Evolutionary conservation across 257 asterid genomes (phyloP), one percentile per base, ranked within the genome.

Genomic region (Osmanthus fragrans): DNA sequence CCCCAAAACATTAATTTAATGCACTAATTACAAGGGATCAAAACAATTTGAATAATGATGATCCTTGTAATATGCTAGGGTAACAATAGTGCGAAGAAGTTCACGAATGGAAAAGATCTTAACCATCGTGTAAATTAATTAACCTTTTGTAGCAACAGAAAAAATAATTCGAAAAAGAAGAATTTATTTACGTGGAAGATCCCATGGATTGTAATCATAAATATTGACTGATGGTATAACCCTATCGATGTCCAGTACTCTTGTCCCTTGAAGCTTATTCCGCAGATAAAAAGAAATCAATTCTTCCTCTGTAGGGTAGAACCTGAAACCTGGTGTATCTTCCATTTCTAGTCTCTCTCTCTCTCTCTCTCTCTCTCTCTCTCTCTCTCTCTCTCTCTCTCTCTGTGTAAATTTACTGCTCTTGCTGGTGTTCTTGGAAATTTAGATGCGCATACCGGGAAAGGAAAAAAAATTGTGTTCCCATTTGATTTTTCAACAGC

Each of bases 231-330:
- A 80, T 0, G 96, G 94, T 11, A 91, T 89, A 4, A 91, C 85
- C n/a, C 63, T 42, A 71, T 86, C 82, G 67, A 89, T 73, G 12
- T 87, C 85, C 0, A 72, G 37, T 0, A 37, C 0, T 36, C 39
- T 36, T 0, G 67, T 76, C 64, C 94, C 88, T 30, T 74, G 74
- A 25, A 91, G 86, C 82, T 86, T 89, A 64, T 86, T 71, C 8
- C 64, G 79, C 37, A 90, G 80, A 81, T 89, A 90, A 79, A 87
- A 90, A 13, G 80, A 73, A 12, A 90, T 83, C 78, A 90, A 63
- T 58, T 90, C 96, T 81, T 90, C 93, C 78, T 88, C 89, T 7
- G 83, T 89, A 0, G 93, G 96, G 37, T 78, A 89, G 76, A 90
- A 90, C 79, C 93, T 89, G 76, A 80, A 90, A 29, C 93, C 96